Percentiles rank a stretch among this genome's conserved stretches.
phyloP scores from a whole-genome alignment of 805 yeast genomes.

The Wickerhamomyces tratensis region DNA sequence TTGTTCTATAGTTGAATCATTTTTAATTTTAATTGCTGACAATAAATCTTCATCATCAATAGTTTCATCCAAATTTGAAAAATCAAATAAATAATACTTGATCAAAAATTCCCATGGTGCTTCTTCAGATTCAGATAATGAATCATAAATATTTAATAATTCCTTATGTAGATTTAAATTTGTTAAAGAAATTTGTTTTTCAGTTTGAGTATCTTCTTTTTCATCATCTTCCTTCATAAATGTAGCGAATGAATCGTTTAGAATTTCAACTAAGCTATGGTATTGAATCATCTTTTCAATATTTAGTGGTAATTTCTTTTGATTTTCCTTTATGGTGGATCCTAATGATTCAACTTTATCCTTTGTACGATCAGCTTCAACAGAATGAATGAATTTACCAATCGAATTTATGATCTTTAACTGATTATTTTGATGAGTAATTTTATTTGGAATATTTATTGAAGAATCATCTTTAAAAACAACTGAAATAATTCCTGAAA shows the following conservation, averaged over 20 bases:
- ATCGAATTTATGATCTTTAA: constrained; percentile 32
- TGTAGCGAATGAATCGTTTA: constrained; percentile 10
- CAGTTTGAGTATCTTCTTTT: background rate
- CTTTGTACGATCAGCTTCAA: constrained; percentile 29
- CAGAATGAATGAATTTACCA: constrained; percentile 41
- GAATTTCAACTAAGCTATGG: constrained; percentile 16
- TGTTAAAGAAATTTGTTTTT: too few species aligned
- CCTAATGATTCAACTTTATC: constrained; percentile 27
- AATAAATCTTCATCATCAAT: constrained; percentile 23
- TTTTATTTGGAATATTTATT: background rate
- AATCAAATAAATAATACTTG: constrained; percentile 33
- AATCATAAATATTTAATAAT: too few species aligned
- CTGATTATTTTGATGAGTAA: constrained; percentile 20
- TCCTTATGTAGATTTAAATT: background rate
- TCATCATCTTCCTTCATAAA: background rate
- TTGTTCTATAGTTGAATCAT: constrained; percentile 9
- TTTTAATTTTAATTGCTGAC: constrained; percentile 19
- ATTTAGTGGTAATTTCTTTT: constrained; percentile 16
- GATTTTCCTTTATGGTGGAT: constrained; percentile 19
- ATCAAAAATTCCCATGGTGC: constrained; percentile 27
- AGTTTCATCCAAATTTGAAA: constrained; percentile 21
- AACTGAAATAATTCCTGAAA: constrained; percentile 31
- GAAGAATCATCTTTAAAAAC: constrained; percentile 19
- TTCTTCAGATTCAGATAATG: too few species aligned
- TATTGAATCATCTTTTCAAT: constrained; percentile 19